Base-by-base conservation (phyloP, 2,329 filamentous ascomycete species). In the Botrytis medusae region DNA sequence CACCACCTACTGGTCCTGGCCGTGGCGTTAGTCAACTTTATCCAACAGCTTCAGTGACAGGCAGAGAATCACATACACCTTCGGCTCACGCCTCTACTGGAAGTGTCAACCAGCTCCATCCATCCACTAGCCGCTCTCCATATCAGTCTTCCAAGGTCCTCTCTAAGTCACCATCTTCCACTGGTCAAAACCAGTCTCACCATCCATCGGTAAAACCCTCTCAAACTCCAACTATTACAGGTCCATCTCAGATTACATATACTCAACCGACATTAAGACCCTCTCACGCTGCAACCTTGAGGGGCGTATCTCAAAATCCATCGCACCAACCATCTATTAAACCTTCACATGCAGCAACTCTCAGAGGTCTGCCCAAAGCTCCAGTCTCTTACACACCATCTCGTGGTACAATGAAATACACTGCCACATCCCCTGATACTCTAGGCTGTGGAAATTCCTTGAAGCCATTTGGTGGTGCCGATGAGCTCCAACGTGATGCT, bases 21-120 rank as follows among this genome's bases (percentile, higher is more conserved):
- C 48, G 48, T 22, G n/a, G 48, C 29, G 40, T 69, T 25, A 69
- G 48, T 16, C 65, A 69, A 69, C 48, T 69, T 18, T 57, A 57
- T 42, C 48, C 65, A 25, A 57, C 48, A 1, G 25, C 65, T 44
- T 9, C 48, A 9, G 48, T 69, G n/a, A 0, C 7, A 1, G 51
- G 37, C 20, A 57, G 4, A 12, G 37, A 32, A 44, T 69, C 65
- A 25, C 25, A 69, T 32, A 12, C 48, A 57, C n/a, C 48, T 25
- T 20, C 48, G 5, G 37, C 48, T 8, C 20, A 9, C 29, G 34
- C 65, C 14, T 51, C 34, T 22, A 9, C 34, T 22, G 25, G 4
- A 2, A 29, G 10, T 44, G 10, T 20, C 0, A 57, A 18, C 48
- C 65, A 32, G n/a, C n/a, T 57, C 25, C 12, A 69, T 25, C 18